A percentile compares a stretch with the other conserved stretches of the same genome.
Evolutionary conservation across 225 moss, liverwort and hornwort genomes (phyloP).

Genomic region (Physcomitrium patens): DNA sequence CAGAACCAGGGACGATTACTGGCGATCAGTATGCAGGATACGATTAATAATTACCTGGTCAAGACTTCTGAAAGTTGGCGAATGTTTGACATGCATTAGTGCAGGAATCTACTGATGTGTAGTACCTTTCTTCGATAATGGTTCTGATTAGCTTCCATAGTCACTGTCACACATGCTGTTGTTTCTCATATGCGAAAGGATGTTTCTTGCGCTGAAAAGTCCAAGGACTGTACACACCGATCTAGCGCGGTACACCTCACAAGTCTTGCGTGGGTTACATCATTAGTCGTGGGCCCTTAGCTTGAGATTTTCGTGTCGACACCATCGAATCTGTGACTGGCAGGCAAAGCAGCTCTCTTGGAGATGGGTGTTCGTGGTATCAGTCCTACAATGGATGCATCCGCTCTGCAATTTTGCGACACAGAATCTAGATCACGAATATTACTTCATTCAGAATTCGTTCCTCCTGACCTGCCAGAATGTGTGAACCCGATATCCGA

Average conservation of each 20-base stretch:
- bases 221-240: constrained; percentile 21
- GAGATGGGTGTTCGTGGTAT: neutral
- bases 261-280: neutral
- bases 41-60: constrained; percentile 23
- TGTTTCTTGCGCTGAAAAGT: constrained; percentile 41
- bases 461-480: neutral
- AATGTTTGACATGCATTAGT: constrained; percentile 18
- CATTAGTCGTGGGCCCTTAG: constrained; percentile 37
- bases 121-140: constrained; percentile 19
- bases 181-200: constrained; percentile 35
- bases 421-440: constrained; percentile 12
- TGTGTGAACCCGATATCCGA: constrained; percentile 26
- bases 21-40: constrained; percentile 36
- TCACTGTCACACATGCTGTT: constrained; percentile 41
- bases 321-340: no score
- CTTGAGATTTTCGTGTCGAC: neutral
- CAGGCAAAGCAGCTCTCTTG: neutral
- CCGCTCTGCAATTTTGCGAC: no score
- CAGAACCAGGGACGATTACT: constrained; percentile 27
- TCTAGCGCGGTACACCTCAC: constrained; percentile 19
- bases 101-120: constrained; percentile 33
- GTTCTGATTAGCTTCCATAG: constrained; percentile 13
- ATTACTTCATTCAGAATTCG: neutral
- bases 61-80: neutral
- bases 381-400: no score